Conservation (phyloP, 2,329 filamentous ascomycete species). For the Colletotrichum sp. region DNA sequence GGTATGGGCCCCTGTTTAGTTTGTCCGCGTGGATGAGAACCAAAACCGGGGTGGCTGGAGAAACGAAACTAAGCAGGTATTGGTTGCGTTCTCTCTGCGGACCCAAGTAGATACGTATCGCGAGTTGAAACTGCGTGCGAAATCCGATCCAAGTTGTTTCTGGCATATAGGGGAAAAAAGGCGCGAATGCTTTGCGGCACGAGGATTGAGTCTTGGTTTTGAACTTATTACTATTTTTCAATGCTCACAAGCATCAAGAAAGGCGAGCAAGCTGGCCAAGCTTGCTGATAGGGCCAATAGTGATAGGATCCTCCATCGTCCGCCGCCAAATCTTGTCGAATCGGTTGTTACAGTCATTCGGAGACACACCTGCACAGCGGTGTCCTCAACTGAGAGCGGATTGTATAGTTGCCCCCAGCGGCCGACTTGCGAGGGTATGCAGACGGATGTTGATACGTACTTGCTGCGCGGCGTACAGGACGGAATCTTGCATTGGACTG, state of each 20-base stretch:
- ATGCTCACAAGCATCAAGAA: neutral
- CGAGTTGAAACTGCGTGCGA: neutral
- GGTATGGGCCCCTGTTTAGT: neutral
- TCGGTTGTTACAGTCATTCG: neutral
- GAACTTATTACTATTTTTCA: neutral
- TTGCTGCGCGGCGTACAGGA: conserved; percentile 7
- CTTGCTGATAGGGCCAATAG: neutral
- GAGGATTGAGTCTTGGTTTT: neutral
- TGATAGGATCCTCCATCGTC: neutral
- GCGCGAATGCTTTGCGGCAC: neutral
- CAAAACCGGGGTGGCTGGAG: neutral
- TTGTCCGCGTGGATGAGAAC: neutral
- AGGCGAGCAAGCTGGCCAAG: neutral
- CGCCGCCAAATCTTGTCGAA: neutral
- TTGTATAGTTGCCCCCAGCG: neutral
- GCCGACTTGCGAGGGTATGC: neutral
- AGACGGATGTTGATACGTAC: neutral
- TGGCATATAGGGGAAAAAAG: neutral
- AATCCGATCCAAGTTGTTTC: neutral
- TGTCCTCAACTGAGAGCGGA: neutral
- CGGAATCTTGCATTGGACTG: conserved; percentile 21
- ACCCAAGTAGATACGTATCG: neutral
- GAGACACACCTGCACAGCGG: neutral
- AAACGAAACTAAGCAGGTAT: conserved; percentile 5
- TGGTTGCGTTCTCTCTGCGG: neutral